A percentile compares a stretch with the other conserved stretches of the same genome.
These are phyloP conservation scores for Thielaviopsis musarum DNA, from an alignment of 2,329 filamentous ascomycete genomes.

Conservation along the genomic window DNA sequence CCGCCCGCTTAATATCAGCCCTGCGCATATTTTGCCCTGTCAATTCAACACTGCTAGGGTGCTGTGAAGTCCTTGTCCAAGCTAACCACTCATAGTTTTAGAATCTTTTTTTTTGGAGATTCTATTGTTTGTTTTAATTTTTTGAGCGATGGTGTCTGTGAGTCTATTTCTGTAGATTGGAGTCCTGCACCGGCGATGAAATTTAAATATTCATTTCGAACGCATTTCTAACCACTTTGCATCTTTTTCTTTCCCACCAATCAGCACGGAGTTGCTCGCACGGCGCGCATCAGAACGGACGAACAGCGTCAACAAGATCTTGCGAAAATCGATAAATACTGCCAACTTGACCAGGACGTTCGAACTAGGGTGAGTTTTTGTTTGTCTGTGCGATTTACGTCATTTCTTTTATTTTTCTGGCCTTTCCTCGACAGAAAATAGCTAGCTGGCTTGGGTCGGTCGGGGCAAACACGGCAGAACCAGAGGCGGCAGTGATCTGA, in stretches of 20 bases:
- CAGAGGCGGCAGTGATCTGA: background rate
- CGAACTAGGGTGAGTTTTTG: constrained; percentile 37
- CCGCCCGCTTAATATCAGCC: background rate
- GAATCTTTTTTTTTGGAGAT: background rate
- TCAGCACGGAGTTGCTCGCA: constrained; percentile 72
- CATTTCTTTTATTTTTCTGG: background rate
- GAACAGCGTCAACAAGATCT: constrained; percentile 55
- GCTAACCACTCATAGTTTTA: background rate
- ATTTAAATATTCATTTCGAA: background rate
- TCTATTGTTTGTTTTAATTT: background rate
- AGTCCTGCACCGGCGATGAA: background rate
- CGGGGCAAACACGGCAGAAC: too few species aligned
- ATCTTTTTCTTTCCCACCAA: background rate
- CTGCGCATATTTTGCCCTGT: too few species aligned
- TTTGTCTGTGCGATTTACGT: background rate
- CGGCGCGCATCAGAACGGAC: constrained; percentile 43
- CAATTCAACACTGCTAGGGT: background rate
- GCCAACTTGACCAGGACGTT: constrained; percentile 50
- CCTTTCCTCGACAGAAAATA: background rate
- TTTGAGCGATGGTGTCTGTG: background rate
- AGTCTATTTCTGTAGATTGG: background rate
- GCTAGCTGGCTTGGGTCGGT: background rate
- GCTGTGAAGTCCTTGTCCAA: background rate
- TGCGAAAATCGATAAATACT: constrained; percentile 61
- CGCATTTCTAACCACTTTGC: background rate